Conservation (phyloP, 1,284 basidiomycete species). For the Wallemia hederae region DNA sequence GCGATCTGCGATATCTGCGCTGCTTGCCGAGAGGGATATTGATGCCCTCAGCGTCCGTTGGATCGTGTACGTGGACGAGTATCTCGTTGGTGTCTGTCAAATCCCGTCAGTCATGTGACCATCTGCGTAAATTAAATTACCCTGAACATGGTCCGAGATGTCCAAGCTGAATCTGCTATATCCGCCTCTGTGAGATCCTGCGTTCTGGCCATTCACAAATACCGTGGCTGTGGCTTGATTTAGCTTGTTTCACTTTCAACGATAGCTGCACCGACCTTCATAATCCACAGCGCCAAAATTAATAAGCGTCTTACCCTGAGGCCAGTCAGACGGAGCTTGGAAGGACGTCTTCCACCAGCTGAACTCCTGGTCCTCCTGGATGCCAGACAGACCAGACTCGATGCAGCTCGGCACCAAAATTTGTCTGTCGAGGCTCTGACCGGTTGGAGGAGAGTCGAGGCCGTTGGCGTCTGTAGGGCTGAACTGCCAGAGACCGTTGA, state of each 20-base stretch:
- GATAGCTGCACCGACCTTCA: background rate
- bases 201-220: slow-evolving; percentile 4
- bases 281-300: slow-evolving; percentile 1
- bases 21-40: background rate
- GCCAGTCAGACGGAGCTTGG: background rate
- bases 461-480: background rate
- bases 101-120: background rate
- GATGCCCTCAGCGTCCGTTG: slow-evolving; percentile 3
- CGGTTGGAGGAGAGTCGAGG: background rate
- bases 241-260: background rate
- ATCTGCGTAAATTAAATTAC: background rate
- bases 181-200: slow-evolving; percentile 5
- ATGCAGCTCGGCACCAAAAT: background rate
- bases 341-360: background rate
- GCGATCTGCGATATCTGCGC: background rate
- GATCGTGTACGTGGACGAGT: slow-evolving; percentile 6
- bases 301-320: background rate
- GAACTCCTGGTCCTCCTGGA: background rate
- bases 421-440: background rate
- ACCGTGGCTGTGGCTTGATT: slow-evolving; percentile 3
- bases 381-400: background rate
- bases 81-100: slow-evolving; percentile 4
- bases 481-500: background rate
- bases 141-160: slow-evolving; percentile 2
- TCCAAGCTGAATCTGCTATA: slow-evolving; percentile 4